Percentiles rank a stretch among this genome's conserved stretches.
These are phyloP conservation scores for Kernera saxatilis DNA, from an alignment of 345 rosid genomes.

Conservation along the genomic window DNA sequence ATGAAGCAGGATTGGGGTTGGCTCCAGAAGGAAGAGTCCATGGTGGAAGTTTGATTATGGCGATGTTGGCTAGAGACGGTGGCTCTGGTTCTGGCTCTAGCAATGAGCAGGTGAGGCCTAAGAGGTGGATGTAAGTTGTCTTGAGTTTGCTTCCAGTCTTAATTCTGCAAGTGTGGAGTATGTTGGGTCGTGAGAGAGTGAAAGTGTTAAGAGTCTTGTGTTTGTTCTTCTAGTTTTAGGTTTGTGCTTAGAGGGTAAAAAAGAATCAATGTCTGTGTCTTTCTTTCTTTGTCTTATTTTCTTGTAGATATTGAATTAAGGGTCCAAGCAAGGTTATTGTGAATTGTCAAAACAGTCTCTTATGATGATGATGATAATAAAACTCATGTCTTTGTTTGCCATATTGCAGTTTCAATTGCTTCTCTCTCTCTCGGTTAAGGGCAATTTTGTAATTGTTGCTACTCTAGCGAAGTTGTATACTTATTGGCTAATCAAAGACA, in stretches of 20 bases:
- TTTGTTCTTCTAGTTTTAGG: conserved; percentile 9
- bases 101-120: conserved; percentile 25
- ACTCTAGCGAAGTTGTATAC: no score
- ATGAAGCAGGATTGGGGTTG: conserved; percentile 29
- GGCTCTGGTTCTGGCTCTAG: conserved; percentile 33
- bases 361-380: conserved; percentile 22
- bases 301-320: conserved; percentile 28
- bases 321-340: conserved; percentile 7
- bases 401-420: background rate
- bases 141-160: conserved; percentile 10
- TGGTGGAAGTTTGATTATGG: conserved; percentile 88
- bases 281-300: background rate
- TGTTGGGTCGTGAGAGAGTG: conserved; percentile 1
- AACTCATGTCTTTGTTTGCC: conserved; percentile 16
- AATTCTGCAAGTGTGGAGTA: background rate
- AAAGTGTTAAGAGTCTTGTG: conserved; percentile 7
- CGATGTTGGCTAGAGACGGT: conserved; percentile 49
- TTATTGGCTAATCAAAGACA: no score
- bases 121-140: conserved; percentile 48
- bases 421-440: background rate
- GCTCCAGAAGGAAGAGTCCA: conserved; percentile 94
- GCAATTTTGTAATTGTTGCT: background rate
- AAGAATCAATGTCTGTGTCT: background rate
- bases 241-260: conserved; percentile 16
- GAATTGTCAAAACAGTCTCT: conserved; percentile 22